Base-by-base conservation (phyloP, 2,329 filamentous ascomycete species). In the Paraconiothyrium brasiliense region DNA sequence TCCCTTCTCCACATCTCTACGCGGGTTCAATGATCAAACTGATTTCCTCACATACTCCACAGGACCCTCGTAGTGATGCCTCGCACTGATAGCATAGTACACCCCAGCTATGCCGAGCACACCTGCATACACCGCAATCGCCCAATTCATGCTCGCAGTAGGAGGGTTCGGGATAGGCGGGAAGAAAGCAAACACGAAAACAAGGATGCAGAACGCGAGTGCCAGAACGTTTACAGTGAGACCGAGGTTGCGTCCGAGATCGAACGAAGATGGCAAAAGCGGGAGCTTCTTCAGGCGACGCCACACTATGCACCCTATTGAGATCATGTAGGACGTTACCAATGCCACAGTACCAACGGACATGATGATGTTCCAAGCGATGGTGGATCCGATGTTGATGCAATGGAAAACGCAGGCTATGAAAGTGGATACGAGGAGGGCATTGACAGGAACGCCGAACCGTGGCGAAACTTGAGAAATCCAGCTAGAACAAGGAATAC, bases 321-420 rank as follows among this genome's bases (percentile, higher is more conserved):
- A 81, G 7, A 84, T 65, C 7, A 69, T 61, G 51, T 70, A 69
- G 2, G 65, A 63, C 10, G 65, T 57, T 11, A 68, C 35, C 22
- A 67, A 41, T 1, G 64, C 63, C 6, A 48, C 63, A 22, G 60
- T 57, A 10, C 60, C 61, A 7, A 70, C 55, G 4, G 67, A 68
- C 10, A 61, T 54, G 41, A 71, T 57, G 11, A 57, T 49, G 20
- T 59, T 70, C 58, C 65, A 66, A 16, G 67, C 69, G 5, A 66
- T 60, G 10, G 73, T 64, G 1, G 79, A 82, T 35, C 81, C 83
- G 60, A 84, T 78, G 63, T 83, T 83, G 74, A 84, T 82, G 24
- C 84, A 69, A 0, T 78, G 79, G 20, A 85, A 75, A 8, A 83
- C 75, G 39, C 81, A 70, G 11, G 74, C 66, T 13, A 81, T 68